A percentile compares a stretch with the other conserved stretches of the same genome.
phyloP scores from a whole-genome alignment of 768 basidiomycete species.

The Tephrocybe sp. region DNA sequence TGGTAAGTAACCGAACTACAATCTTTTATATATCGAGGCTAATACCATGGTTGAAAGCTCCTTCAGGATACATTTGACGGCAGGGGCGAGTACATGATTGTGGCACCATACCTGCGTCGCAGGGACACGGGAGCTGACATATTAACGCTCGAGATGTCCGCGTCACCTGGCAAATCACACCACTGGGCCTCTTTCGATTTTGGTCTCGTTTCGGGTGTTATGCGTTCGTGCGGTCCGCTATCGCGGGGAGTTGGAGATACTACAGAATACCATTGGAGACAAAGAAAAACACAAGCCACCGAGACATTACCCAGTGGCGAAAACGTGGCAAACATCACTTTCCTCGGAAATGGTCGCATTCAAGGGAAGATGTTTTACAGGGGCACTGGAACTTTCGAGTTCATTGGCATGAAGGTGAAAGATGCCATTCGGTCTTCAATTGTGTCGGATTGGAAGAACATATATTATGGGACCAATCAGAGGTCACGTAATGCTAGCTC shows the following conservation, averaged over 20 bases:
- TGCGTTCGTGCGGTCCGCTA: slow-evolving; percentile 17
- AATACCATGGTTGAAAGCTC: not conserved
- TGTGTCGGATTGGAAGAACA: slow-evolving; percentile 20
- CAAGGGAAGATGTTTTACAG: slow-evolving; percentile 17
- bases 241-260: slow-evolving; percentile 12
- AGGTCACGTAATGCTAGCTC: slow-evolving; percentile 16
- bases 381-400: slow-evolving; percentile 15
- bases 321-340: slow-evolving; percentile 20
- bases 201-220: slow-evolving; percentile 21
- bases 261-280: slow-evolving; percentile 21
- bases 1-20: not conserved
- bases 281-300: slow-evolving; percentile 16
- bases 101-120: slow-evolving; percentile 20
- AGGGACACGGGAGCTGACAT: not conserved
- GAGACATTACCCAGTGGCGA: slow-evolving; percentile 14
- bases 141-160: slow-evolving; percentile 19
- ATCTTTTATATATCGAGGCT: not conserved
- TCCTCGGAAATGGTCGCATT: slow-evolving; percentile 21
- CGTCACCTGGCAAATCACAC: slow-evolving; percentile 22
- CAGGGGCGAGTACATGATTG: slow-evolving; percentile 13
- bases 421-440: slow-evolving; percentile 8
- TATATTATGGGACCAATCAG: slow-evolving; percentile 20
- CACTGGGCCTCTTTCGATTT: slow-evolving; percentile 27
- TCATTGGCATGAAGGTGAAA: slow-evolving; percentile 17
- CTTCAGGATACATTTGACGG: not conserved